Evolutionary conservation across 2,329 filamentous ascomycete genomes (phyloP), one percentile per base, ranked within the genome.

Genomic region (Atkinsonella texensis): DNA sequence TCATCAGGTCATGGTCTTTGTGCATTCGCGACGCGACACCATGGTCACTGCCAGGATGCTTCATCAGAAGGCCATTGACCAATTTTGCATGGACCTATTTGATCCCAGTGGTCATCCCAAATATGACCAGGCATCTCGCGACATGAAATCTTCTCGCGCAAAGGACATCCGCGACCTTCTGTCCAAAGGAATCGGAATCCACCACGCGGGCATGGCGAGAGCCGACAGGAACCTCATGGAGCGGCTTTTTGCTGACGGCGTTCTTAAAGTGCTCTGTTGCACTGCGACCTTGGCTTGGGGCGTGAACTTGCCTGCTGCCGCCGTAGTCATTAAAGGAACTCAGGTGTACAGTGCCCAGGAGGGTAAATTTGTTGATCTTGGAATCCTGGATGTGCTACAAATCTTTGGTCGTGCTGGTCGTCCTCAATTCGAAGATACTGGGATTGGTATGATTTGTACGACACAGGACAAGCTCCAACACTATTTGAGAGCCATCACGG

Each of bases 1-100:
- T n/a, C 93, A 99, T 62, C 93, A 98, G 66, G 80, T 98, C 58
- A 98, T 99, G 94, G 91, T 99, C 0, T 98, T 99, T 66, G 94
- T 98, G 11, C 94, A 98, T 66, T 96, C 91, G 1, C 80, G 93
- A 28, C 90, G 95, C 64, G 94, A 99, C 60, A 98, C 94, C 0
- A 81, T 95, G 58, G 79, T 85, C 55, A 94, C 91, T 1, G 90
- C 93, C 45, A 85, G 87, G 57, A 88, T 85, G 72, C 73, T 98
- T 28, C 83, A 87, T 55, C 84, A 96, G 59, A 89, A 93, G 73
- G 93, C 93, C 1, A 74, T 82, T 2, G 90, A 97, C 35, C 77
- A 95, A 40, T 78, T 81, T 43, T 88, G 85, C 56, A 72, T 82
- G 11, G 87, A 95, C 53, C 74, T 98, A 0, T 89, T 98, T 55